Conservation (phyloP, 139 green algal genomes). For the Auxenochlorella pyrenoidosa region DNA sequence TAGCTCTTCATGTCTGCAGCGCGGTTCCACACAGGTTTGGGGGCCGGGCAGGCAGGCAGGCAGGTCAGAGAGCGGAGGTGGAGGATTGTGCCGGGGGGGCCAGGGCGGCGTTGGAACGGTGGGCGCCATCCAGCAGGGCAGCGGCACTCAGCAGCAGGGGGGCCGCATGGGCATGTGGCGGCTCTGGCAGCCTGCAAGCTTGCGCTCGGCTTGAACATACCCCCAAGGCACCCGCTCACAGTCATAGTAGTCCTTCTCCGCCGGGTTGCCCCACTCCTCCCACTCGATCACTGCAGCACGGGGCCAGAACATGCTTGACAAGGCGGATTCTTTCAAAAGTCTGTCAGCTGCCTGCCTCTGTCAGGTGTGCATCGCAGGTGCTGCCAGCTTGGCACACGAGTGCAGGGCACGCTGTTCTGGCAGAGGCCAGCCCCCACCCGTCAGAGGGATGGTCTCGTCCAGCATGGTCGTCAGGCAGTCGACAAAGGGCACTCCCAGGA, state of each 20-base stretch:
- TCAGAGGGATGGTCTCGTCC: conserved; percentile 68
- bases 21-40: too few relatives aligned
- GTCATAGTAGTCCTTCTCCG: conserved; percentile 66
- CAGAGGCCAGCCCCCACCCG: conserved; percentile 22
- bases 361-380: too few relatives aligned
- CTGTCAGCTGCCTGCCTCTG: too few relatives aligned
- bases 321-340: too few relatives aligned
- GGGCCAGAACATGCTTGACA: neutral
- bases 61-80: neutral
- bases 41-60: too few relatives aligned
- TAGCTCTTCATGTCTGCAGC: conserved; percentile 25
- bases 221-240: neutral
- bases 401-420: neutral
- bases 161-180: too few relatives aligned
- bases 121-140: too few relatives aligned
- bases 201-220: too few relatives aligned
- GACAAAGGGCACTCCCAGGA: conserved; percentile 89
- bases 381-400: too few relatives aligned
- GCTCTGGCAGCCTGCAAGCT: too few relatives aligned
- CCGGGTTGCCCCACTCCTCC: conserved; percentile 83
- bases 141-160: too few relatives aligned
- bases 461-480: conserved; percentile 89
- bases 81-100: neutral
- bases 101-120: too few relatives aligned
- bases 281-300: conserved; percentile 49